phyloP scores from a whole-genome alignment of 768 basidiomycete genomes.

The Dacryopinax primogenitus region DNA sequence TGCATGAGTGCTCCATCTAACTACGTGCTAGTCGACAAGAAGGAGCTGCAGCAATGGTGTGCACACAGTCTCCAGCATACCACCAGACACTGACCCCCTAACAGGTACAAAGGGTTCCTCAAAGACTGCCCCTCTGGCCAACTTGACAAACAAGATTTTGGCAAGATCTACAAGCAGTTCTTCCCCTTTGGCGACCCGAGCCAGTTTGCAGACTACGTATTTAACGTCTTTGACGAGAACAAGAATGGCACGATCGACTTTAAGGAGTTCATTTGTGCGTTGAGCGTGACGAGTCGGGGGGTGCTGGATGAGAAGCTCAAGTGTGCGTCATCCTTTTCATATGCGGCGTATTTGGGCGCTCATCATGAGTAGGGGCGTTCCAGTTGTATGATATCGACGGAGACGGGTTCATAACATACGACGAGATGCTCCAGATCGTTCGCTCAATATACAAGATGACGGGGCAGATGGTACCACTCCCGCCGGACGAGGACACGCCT shows the following conservation, averaged over 20 bases:
- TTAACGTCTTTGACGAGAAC: conserved; percentile 93
- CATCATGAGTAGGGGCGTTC: conserved; percentile 72
- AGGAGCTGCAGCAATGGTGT: conserved; percentile 90
- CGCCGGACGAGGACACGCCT: conserved; percentile 98
- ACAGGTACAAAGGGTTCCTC: conserved; percentile 97
- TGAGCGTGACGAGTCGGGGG: conserved; percentile 88
- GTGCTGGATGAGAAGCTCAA: conserved; percentile 94
- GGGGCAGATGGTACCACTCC: conserved; percentile 96
- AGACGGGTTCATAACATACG: conserved; percentile 94
- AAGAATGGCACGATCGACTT: conserved; percentile 97
- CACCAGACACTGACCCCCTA: conserved; percentile 15
- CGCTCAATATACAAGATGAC: conserved; percentile 99
- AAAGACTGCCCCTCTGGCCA: conserved; percentile 97
- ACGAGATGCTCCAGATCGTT: conserved; percentile 98
- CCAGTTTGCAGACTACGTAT: conserved; percentile 96
- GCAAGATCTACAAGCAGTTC: conserved; percentile 98
- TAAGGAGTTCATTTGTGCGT: conserved; percentile 96
- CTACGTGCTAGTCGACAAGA: conserved; percentile 66
- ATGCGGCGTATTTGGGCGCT: conserved; percentile 13
- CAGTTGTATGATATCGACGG: conserved; percentile 98
- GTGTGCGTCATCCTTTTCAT: conserved; percentile 43
- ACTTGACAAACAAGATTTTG: conserved; percentile 89
- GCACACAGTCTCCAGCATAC: conserved; percentile 5
- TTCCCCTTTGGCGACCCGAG: conserved; percentile 98
- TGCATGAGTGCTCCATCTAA: conserved; percentile 13